Conservation (phyloP, 192 early-diverging fungal genomes). For the Borealophlyctis nickersoniae region DNA sequence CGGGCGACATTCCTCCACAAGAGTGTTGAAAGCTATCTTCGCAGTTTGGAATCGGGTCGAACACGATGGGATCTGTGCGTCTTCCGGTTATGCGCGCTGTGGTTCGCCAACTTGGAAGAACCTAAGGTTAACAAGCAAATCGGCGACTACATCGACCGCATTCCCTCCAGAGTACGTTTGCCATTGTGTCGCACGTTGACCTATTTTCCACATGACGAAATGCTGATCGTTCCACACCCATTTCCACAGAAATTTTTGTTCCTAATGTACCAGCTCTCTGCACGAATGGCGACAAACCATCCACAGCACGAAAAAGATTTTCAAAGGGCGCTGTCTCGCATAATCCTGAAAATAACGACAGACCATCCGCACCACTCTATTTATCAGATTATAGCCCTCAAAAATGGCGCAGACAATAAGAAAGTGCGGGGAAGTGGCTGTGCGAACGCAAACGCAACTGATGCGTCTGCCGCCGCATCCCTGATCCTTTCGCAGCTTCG, state of each 20-base stretch:
- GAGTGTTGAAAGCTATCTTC: conserved; percentile 42
- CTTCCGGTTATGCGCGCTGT: conserved; percentile 45
- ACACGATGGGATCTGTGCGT: conserved; percentile 39
- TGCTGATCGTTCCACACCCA: no score
- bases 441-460: conserved; percentile 5
- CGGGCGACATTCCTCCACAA: conserved; percentile 28
- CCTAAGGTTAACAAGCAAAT: conserved; percentile 27
- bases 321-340: conserved; percentile 22
- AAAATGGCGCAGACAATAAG: conserved; percentile 33
- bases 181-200: no score
- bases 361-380: conserved; percentile 47
- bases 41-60: conserved; percentile 29
- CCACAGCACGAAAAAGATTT: conserved; percentile 25
- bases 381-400: conserved; percentile 47
- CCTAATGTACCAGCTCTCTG: conserved; percentile 45
- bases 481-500: conserved; percentile 25
- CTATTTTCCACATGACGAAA: no score
- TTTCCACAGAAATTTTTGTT: conserved; percentile 31
- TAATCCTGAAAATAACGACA: conserved; percentile 26
- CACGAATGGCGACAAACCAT: conserved; percentile 30
- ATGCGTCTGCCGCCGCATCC: conserved; percentile 20
- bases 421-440: background rate
- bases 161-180: no score
- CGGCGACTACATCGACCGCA: conserved; percentile 8
- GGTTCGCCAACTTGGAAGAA: conserved; percentile 41